Percentiles rank a stretch among this genome's conserved stretches.
These are phyloP conservation scores for Dryas octopetala DNA, from an alignment of 306 rosid genomes.

Conservation along the genomic window DNA sequence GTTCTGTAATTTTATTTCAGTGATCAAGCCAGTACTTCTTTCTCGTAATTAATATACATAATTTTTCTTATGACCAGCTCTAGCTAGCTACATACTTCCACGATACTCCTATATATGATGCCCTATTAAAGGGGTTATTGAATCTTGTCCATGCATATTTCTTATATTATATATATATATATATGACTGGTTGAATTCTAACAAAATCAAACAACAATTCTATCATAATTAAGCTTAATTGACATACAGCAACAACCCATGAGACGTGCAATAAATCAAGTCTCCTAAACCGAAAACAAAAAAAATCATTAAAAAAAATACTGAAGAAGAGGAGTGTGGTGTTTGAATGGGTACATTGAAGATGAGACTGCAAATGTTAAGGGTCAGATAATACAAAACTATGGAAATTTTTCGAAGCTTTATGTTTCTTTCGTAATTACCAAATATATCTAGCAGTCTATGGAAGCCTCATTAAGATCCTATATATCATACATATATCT, in stretches of 20 bases:
- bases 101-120: not conserved
- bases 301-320: not conserved
- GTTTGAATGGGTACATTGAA: not conserved
- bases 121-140: not conserved
- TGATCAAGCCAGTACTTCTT: no score
- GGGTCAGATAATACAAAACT: slow-evolving; percentile 1
- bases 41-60: no score
- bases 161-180: not conserved
- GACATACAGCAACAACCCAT: not conserved
- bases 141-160: not conserved
- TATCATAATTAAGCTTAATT: no score
- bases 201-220: no score
- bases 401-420: slow-evolving; percentile 41
- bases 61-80: not conserved
- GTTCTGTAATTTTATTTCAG: no score
- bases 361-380: not conserved
- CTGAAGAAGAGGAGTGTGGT: not conserved
- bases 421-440: slow-evolving; percentile 46
- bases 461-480: slow-evolving; percentile 34
- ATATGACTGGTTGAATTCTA: no score
- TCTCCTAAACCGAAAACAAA: no score
- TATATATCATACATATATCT: not conserved
- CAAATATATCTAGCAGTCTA: slow-evolving; percentile 51
- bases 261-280: not conserved
- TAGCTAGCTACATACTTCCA: not conserved